Evolutionary conservation across 805 yeast species (phyloP), one percentile per base, ranked within the genome.

Genomic region (Myxozyma sirexii): DNA sequence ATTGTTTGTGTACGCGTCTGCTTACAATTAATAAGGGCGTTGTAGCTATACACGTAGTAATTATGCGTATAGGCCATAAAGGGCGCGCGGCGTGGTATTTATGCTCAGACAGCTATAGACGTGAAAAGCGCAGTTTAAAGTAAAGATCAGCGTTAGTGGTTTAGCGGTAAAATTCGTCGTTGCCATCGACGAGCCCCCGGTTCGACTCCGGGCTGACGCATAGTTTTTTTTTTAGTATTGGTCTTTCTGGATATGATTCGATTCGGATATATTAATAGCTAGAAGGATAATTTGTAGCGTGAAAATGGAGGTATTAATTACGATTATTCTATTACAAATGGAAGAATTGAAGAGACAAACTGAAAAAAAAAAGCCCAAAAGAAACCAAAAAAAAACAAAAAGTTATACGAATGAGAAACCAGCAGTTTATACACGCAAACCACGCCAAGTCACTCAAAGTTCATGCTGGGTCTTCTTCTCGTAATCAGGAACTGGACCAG

Each of bases 171-270:
- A 79, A 79, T 78, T 76, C 80, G 73, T 76, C 80, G 80, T 79
- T 79, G 81, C 82, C 82, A 79, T 79, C 80, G 80, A 76, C 73
- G 80, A 77, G 81, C 81, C 82, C 82, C 81, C 80, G 82, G 82
- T 79, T 79, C 82, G 82, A 79, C 78, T 79, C 82, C 82, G 81
- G 81, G 82, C 80, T 77, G 75, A 78, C 81, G 81, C 81, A 79
- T 71, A 65, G 61, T 59, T 71, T 75, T 73, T 21, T 44, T 26
- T 21, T 21, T n/a, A n/a, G n/a, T n/a, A n/a, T n/a, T n/a, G n/a
- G 23, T 26, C 21, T 12, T 44, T 24, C 23, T 15, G 29, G 8
- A 21, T 10, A 24, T n/a, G n/a, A n/a, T n/a, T n/a, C n/a, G n/a
- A n/a, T n/a, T n/a, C n/a, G n/a, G n/a, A n/a, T n/a, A n/a, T n/a